phyloP scores from a whole-genome alignment of 352 stramenopile species.

The Thraustochytrium striatum region DNA sequence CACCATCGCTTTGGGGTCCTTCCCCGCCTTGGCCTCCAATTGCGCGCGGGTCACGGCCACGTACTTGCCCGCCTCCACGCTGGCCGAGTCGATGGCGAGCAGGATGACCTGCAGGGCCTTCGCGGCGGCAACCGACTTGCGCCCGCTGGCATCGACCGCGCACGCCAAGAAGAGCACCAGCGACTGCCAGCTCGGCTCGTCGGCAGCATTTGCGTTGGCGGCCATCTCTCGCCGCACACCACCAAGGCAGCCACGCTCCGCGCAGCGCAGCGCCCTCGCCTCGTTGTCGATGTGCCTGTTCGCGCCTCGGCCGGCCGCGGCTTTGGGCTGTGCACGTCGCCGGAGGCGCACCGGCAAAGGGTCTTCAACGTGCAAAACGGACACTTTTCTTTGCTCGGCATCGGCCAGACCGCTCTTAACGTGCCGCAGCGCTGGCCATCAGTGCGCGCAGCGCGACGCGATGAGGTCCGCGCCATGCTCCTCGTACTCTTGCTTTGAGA shows the following conservation, averaged over 20 bases:
- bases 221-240: too few species aligned
- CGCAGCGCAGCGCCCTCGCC: too few species aligned
- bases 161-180: slow-evolving; percentile 5
- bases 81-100: not conserved
- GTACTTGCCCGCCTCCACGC: not conserved
- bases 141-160: not conserved
- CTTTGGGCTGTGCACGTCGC: too few species aligned
- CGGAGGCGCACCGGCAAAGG: too few species aligned
- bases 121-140: not conserved
- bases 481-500: slow-evolving; percentile 61
- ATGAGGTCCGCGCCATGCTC: slow-evolving; percentile 30
- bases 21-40: slow-evolving; percentile 14
- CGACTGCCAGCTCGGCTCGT: not conserved
- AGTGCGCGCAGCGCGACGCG: slow-evolving; percentile 12
- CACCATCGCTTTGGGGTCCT: slow-evolving; percentile 20
- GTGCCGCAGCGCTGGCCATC: too few species aligned
- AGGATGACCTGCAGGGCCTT: not conserved
- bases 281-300: too few species aligned
- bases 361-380: too few species aligned
- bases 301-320: too few species aligned
- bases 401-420: too few species aligned
- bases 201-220: too few species aligned
- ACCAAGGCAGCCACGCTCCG: too few species aligned
- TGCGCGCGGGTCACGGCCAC: not conserved
- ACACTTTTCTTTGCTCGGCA: too few species aligned